A percentile compares a stretch with the other conserved stretches of the same genome.
Conservation (phyloP, 23 red algal genomes). For the Gracilaria gracilis region DNA sequence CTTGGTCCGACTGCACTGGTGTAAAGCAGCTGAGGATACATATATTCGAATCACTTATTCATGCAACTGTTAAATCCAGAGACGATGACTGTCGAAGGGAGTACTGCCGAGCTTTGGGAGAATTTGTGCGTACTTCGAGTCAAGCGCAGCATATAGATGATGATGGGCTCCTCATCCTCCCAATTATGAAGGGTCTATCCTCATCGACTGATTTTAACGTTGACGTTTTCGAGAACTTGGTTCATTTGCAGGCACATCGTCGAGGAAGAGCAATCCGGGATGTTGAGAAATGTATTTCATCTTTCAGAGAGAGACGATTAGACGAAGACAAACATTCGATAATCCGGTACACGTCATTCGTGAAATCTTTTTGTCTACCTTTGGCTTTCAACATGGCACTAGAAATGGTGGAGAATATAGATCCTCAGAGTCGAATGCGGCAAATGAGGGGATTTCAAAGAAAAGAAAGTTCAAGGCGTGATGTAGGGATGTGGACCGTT, state of each 20-base stretch:
- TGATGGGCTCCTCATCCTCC: constrained; percentile 10
- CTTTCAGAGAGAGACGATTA: not conserved
- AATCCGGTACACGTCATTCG: constrained; percentile 16
- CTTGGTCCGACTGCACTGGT: not conserved
- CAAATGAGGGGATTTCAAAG: not conserved
- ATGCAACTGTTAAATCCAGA: constrained; percentile 28
- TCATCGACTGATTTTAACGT: constrained; percentile 32
- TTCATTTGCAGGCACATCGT: constrained; percentile 74
- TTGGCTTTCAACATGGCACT: constrained; percentile 44
- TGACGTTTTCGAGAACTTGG: constrained; percentile 80
- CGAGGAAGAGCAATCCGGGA: constrained; percentile 60
- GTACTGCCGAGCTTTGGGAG: constrained; percentile 45
- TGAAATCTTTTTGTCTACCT: constrained; percentile 51
- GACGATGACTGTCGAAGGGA: constrained; percentile 11
- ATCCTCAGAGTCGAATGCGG: not conserved
- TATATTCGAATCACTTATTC: constrained; percentile 23
- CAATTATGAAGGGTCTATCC: constrained; percentile 32
- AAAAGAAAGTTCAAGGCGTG: constrained; percentile 35
- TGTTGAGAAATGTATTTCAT: constrained; percentile 33
- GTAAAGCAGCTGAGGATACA: not conserved
- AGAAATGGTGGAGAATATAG: not conserved
- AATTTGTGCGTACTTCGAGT: constrained; percentile 11
- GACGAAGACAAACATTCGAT: not conserved
- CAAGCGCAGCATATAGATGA: not conserved
- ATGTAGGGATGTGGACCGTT: constrained; percentile 51